Percentiles rank a stretch among this genome's conserved stretches.
phyloP scores from a whole-genome alignment of 495 filamentous ascomycete genomes.

The Aspergillus sclerotiicarbonarius region DNA sequence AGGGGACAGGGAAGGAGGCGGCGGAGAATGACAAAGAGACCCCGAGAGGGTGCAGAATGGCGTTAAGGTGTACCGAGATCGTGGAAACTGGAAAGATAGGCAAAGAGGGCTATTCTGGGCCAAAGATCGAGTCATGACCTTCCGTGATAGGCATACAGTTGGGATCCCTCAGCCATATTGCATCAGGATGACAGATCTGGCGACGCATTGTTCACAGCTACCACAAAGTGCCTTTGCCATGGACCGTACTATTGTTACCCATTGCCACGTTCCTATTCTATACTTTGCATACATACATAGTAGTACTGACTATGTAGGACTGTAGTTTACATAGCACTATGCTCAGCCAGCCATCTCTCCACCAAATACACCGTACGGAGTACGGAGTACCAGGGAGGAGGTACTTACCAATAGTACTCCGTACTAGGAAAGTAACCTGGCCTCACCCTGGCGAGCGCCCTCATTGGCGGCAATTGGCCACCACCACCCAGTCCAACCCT shows the following conservation, averaged over 20 bases:
- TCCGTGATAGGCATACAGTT: slow-evolving; percentile 8
- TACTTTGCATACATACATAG: too few species aligned
- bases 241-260: too few species aligned
- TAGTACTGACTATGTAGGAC: too few species aligned
- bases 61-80: slow-evolving; percentile 11
- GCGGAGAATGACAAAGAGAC: slow-evolving; percentile 7
- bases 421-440: too few species aligned
- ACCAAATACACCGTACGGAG: neutral
- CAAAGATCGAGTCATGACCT: slow-evolving; percentile 4
- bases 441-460: neutral
- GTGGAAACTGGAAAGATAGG: slow-evolving; percentile 2
- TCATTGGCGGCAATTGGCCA: neutral
- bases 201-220: slow-evolving; percentile 12
- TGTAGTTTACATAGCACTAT: too few species aligned
- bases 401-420: too few species aligned
- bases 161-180: neutral
- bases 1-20: slow-evolving; percentile 6
- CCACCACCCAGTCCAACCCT: slow-evolving; percentile 9
- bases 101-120: slow-evolving; percentile 8
- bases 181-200: slow-evolving; percentile 22
- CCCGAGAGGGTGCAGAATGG: neutral
- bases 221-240: too few species aligned
- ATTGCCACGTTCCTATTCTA: too few species aligned
- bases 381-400: neutral
- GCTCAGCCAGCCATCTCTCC: slow-evolving; percentile 18